Conservation (phyloP, 2,329 filamentous ascomycete genomes). For the Apiospora saccharicola region DNA sequence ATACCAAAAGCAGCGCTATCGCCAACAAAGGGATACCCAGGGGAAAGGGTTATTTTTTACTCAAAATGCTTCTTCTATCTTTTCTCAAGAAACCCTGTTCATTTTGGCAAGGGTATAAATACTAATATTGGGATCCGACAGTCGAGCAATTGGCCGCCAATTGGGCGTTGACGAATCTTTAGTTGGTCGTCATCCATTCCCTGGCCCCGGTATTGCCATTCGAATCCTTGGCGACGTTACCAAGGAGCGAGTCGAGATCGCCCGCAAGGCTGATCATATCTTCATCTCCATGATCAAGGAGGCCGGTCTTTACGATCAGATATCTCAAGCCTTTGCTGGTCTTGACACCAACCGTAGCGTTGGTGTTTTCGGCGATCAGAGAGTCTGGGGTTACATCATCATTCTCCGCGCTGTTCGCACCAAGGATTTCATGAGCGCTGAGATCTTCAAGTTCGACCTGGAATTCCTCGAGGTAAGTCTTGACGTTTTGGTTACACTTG, state of each 20-base stretch:
- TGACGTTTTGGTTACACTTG: slow-evolving; percentile 23
- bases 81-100: no score
- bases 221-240: slow-evolving; percentile 87
- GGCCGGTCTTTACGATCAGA: slow-evolving; percentile 75
- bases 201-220: slow-evolving; percentile 74
- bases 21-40: background rate
- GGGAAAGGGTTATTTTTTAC: slow-evolving; percentile 55
- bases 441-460: slow-evolving; percentile 58
- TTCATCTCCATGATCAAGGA: slow-evolving; percentile 79
- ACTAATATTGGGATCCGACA: slow-evolving; percentile 76
- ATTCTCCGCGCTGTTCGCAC: slow-evolving; percentile 55
- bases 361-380: slow-evolving; percentile 65
- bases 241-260: slow-evolving; percentile 78
- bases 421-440: slow-evolving; percentile 73
- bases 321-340: slow-evolving; percentile 57
- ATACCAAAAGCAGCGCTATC: no score
- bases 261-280: slow-evolving; percentile 73
- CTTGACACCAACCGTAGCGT: slow-evolving; percentile 52
- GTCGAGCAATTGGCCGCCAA: slow-evolving; percentile 73
- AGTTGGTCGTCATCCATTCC: slow-evolving; percentile 81
- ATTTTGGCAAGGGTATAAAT: slow-evolving; percentile 59
- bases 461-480: slow-evolving; percentile 41
- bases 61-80: background rate
- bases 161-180: slow-evolving; percentile 77
- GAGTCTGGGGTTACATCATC: slow-evolving; percentile 35